A percentile compares a stretch with the other conserved stretches of the same genome.
phyloP scores from a whole-genome alignment of 805 yeast species.

The Candida loeiensis region DNA sequence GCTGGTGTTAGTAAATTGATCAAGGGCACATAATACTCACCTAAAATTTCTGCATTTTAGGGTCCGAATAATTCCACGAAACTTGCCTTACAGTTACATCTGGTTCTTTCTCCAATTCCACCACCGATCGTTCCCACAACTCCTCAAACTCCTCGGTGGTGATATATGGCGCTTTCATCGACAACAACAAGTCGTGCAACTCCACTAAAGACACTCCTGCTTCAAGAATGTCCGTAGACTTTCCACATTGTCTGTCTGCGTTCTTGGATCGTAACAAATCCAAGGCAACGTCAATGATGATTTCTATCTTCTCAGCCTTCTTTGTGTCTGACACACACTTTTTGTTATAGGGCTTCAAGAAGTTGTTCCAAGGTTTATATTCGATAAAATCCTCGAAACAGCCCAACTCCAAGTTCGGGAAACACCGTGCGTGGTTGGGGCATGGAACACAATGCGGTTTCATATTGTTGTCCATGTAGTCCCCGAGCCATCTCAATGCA shows the following conservation, averaged over 20 bases:
- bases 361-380: constrained; percentile 49
- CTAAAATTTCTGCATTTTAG: background rate
- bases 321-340: constrained; percentile 71
- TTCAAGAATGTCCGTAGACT: constrained; percentile 37
- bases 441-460: constrained; percentile 72
- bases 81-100: constrained; percentile 80
- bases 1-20: constrained; percentile 10
- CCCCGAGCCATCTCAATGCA: constrained; percentile 38
- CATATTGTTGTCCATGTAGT: constrained; percentile 39
- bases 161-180: constrained; percentile 45
- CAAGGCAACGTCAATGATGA: constrained; percentile 63
- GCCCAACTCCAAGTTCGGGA: constrained; percentile 51
- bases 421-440: constrained; percentile 79
- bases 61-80: constrained; percentile 12
- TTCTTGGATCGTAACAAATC: constrained; percentile 63
- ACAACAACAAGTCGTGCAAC: constrained; percentile 48
- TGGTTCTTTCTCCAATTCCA: constrained; percentile 60
- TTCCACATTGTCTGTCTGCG: constrained; percentile 62
- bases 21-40: background rate
- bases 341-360: constrained; percentile 45
- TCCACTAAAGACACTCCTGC: constrained; percentile 52
- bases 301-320: constrained; percentile 62
- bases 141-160: constrained; percentile 67
- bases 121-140: constrained; percentile 64
- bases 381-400: constrained; percentile 69